A percentile compares a stretch with the other conserved stretches of the same genome.
Evolutionary conservation across 164 flowering plant species (phyloP).

Genomic region (Saururus chinensis): DNA sequence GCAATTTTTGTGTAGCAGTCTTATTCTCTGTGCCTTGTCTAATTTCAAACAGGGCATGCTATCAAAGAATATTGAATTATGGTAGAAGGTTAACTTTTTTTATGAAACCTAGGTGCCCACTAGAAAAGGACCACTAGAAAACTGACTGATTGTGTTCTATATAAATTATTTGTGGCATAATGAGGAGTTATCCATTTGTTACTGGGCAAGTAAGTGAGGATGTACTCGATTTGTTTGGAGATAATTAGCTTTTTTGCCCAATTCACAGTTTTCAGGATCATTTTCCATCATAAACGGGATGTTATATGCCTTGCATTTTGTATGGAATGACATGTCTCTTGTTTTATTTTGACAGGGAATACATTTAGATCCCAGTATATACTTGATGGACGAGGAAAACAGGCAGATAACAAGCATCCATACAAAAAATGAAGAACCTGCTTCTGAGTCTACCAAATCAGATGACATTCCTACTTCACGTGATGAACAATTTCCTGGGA

Average conservation of each 20-base stretch:
- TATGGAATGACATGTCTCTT: not conserved
- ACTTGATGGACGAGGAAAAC: constrained; percentile 84
- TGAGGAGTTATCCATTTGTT: no score
- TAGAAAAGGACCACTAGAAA: no score
- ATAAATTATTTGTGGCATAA: no score
- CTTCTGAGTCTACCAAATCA: constrained; percentile 12
- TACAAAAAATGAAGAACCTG: constrained; percentile 26
- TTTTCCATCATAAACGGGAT: no score
- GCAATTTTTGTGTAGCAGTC: not conserved
- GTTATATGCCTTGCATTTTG: not conserved
- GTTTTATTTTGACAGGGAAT: constrained; percentile 48
- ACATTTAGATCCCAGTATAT: constrained; percentile 96
- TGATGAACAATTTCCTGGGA: not conserved
- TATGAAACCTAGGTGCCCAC: no score
- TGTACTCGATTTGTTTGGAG: no score
- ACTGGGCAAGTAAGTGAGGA: no score
- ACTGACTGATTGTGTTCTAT: no score
- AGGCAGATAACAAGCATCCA: constrained; percentile 21
- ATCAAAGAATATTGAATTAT: no score
- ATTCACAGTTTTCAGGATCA: no score
- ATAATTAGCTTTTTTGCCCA: no score
- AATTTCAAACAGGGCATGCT: not conserved
- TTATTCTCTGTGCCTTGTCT: not conserved
- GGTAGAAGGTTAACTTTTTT: no score
- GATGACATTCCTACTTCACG: constrained; percentile 14